These are phyloP conservation scores for Botrytis cinerea DNA, from an alignment of 2,329 filamentous ascomycete species.

Conservation along the genomic window DNA sequence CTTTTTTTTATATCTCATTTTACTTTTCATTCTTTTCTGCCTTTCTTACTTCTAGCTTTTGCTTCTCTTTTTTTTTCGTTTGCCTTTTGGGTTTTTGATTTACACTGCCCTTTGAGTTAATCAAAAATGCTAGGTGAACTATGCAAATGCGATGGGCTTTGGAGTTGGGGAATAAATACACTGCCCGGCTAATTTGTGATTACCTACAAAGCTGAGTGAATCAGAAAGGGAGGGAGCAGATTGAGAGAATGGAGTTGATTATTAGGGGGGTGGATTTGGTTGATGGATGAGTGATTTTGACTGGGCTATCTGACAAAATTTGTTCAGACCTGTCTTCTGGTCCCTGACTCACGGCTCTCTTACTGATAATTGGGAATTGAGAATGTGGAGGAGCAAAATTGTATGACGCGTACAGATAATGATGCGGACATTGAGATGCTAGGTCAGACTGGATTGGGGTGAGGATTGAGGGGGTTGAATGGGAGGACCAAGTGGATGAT, in stretches of 20 bases:
- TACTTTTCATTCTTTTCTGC: slow-evolving; percentile 12
- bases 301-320: background rate
- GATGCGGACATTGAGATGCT: background rate
- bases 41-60: background rate
- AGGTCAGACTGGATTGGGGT: background rate
- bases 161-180: background rate
- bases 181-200: slow-evolving; percentile 10
- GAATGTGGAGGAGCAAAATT: background rate
- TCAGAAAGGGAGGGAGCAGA: background rate
- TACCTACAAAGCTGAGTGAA: background rate
- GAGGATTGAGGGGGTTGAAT: background rate
- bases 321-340: background rate
- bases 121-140: background rate
- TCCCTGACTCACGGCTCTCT: background rate
- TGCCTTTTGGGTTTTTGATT: background rate
- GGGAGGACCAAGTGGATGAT: background rate
- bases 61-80: background rate
- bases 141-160: slow-evolving; percentile 1
- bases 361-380: background rate
- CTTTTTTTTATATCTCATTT: background rate
- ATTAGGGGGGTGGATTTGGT: background rate
- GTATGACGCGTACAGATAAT: background rate
- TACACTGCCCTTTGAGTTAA: background rate
- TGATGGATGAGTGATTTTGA: background rate
- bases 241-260: background rate